A percentile compares a stretch with the other conserved stretches of the same genome.
Conservation (phyloP, 1,284 basidiomycete species). For the Apiotrichum veenhuisii region DNA sequence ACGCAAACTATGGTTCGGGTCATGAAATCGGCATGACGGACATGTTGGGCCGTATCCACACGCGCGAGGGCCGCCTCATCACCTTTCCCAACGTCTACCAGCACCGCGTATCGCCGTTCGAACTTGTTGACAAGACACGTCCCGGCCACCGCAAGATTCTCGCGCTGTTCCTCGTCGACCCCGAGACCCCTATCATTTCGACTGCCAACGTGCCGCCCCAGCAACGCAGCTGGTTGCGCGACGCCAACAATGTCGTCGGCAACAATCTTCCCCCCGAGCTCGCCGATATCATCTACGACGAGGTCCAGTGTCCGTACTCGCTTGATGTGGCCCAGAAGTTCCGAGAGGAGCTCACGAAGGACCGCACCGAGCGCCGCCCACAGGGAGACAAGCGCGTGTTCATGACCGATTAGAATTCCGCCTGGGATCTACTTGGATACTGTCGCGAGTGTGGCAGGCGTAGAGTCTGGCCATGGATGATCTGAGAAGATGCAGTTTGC, state of each 20-base stretch:
- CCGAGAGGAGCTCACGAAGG: too few relatives aligned
- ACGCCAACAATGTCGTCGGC: neutral
- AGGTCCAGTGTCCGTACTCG: too few relatives aligned
- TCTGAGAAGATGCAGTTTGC: too few relatives aligned
- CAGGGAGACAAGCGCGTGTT: too few relatives aligned
- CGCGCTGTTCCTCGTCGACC: constrained; percentile 22
- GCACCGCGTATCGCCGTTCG: constrained; percentile 1
- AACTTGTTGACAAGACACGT: constrained; percentile 6
- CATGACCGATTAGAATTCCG: too few relatives aligned
- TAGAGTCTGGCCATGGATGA: too few relatives aligned
- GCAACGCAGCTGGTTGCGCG: constrained; percentile 14
- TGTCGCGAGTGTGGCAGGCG: too few relatives aligned
- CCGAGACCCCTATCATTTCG: constrained; percentile 4
- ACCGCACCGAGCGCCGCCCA: too few relatives aligned
- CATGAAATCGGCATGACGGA: neutral
- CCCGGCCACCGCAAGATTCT: constrained; percentile 19
- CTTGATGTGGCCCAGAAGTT: too few relatives aligned
- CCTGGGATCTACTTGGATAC: too few relatives aligned
- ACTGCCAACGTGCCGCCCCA: constrained; percentile 19
- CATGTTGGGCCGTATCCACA: neutral
- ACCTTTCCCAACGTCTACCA: constrained; percentile 5
- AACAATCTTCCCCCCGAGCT: constrained; percentile 14
- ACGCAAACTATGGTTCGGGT: too few relatives aligned
- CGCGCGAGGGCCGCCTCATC: constrained; percentile 4
- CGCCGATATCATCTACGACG: constrained; percentile 8